Base-by-base conservation (phyloP, 2,329 filamentous ascomycete species). In the Coniochaeta hoffmannii region DNA sequence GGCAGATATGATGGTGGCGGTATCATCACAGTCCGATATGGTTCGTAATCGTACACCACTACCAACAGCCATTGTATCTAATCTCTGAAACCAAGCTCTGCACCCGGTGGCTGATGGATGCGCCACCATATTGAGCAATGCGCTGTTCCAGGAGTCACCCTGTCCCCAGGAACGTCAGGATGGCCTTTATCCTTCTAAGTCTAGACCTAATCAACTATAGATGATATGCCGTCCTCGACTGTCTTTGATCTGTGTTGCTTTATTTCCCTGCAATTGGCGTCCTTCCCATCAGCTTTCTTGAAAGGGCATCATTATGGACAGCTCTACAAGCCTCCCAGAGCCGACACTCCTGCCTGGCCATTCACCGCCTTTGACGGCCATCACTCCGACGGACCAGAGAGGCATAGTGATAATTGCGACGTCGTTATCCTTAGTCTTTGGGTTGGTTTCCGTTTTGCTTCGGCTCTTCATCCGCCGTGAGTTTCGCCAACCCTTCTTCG, bases 331-430 rank as follows among this genome's bases (percentile, higher is more conserved):
- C 31, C 26, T 17, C 17, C 24, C 46, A 6, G 46, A 50, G 26
- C 46, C 46, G 24, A 50, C 46, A 12, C 46, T 50, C 14, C n/a
- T 32, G n/a, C 46, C 46, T 22, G 59, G 57, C 9, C 57, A 59
- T 22, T 62, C 65, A n/a, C 57, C 67, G 41, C 71, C 73, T 4
- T 62, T 74, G 32, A 66, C 68, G 17, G 61, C 63, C 49, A 62
- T 74, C 52, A 71, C 66, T 9, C 46, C 61, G n/a, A 61, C 66
- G 22, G 66, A 76, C 58, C 71, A 74, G 55, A 66, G 69, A 41
- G 73, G 71, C 14, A 57, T 75, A 22, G 63, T 77, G 17, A 62
- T 70, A 6, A 71, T 76, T 41, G 63, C 69, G 10, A 68, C 73
- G 7, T 65, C 69, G 1, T 59, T 75, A 14, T 65, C 66, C 1